Evolutionary conservation across 805 yeast genomes (phyloP), one percentile per base, ranked within the genome.

Genomic region (Wickerhamiella vanderwaltii): DNA sequence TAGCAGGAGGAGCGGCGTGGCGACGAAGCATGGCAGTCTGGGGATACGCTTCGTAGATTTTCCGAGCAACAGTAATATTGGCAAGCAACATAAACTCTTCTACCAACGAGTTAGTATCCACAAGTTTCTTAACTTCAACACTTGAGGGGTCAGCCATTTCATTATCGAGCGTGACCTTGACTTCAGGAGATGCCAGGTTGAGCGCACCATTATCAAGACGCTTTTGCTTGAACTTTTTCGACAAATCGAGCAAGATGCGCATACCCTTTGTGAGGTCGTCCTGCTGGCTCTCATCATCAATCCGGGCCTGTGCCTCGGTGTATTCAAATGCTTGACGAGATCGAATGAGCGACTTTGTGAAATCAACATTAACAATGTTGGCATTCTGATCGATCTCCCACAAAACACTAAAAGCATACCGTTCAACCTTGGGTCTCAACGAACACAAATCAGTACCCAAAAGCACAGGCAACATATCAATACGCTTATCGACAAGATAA

Each of bases 31-130:
- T 85, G 6, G 99, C 98, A 3, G 95, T 87, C 61, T 91, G 98
- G 4, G 98, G 98, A 58, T 79, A 87, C 2, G 94, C 79, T 39
- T 85, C 93, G 62, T 76, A 84, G 35, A 91, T 91, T 61, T 83
- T 85, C 55, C 82, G 72, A 2, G 98, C 98, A 18, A 91, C 99
- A 5, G 94, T 79, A 41, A 88, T 88, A 58, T 91, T 91, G 40
- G 97, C 99, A 51, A 93, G 69, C 71, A 91, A 71, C 99, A 91
- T 91, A 62, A 91, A 91, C 63, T 91, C 99, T 61, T 91, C 99
- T 44, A 91, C 99, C 39, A 91, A 67, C 2, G 98, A 91, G 57
- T 88, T 91, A 2, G 98, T 91, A 39, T 84, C 98, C 35, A 81
- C 69, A 9, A 83, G 63, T 57, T 83, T 72, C 59, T 91, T 91